Evolutionary conservation across 75 land plant genomes (phyloP).

Genomic region (Picea glauca): DNA sequence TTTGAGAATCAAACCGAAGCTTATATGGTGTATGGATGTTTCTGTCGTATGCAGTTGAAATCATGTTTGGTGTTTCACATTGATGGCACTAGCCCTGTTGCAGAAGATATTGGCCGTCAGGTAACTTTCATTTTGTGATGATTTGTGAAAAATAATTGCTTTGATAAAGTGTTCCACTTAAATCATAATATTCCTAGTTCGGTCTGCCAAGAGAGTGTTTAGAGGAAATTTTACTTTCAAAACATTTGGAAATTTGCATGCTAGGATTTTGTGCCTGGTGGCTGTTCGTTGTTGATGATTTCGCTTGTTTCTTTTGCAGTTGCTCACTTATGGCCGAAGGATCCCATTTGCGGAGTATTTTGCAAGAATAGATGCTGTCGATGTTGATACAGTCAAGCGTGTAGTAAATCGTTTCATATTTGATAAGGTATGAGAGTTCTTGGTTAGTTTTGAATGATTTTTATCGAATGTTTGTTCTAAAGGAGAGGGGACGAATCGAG

Average conservation of each 20-base stretch:
- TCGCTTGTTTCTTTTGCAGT: slow-evolving; percentile 29
- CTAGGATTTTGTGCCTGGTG: neutral
- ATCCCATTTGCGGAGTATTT: slow-evolving; percentile 86
- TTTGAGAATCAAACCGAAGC: too few relatives aligned
- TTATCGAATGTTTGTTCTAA: neutral
- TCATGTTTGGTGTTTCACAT: slow-evolving; percentile 75
- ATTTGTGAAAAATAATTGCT: neutral
- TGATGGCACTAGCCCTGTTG: slow-evolving; percentile 85
- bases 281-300: neutral
- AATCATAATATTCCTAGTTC: neutral
- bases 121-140: slow-evolving; percentile 14
- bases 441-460: neutral
- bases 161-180: neutral
- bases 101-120: slow-evolving; percentile 97
- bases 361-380: slow-evolving; percentile 96
- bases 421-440: slow-evolving; percentile 47
- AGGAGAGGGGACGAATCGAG: neutral
- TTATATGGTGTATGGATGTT: too few relatives aligned
- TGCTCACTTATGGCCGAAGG: slow-evolving; percentile 92
- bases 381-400: slow-evolving; percentile 86
- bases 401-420: slow-evolving; percentile 88
- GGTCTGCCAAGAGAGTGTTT: neutral
- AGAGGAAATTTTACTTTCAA: neutral
- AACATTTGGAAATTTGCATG: neutral
- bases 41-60: slow-evolving; percentile 55